Percentiles rank a stretch among this genome's conserved stretches.
Conservation (phyloP, 305 asterid genomes). For the Solanum aculeatissimum region DNA sequence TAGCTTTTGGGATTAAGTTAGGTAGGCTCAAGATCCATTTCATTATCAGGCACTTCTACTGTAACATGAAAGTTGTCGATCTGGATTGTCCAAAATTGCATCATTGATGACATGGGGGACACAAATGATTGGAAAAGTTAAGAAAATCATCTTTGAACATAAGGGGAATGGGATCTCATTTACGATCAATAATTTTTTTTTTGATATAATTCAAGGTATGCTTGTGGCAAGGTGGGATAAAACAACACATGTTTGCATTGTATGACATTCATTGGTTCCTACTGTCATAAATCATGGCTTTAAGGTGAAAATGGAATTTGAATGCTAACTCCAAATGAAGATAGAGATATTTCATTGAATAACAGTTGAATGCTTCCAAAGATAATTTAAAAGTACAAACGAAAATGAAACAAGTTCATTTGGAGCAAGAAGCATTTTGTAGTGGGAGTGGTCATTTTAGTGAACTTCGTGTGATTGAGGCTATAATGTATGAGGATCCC, state of each 20-base stretch:
- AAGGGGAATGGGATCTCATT: no score
- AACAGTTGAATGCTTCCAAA: neutral
- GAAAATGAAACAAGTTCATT: neutral
- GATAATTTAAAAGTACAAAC: neutral
- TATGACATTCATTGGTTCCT: neutral
- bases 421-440: neutral
- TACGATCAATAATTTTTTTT: neutral
- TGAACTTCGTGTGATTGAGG: neutral
- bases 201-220: neutral
- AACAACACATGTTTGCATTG: neutral
- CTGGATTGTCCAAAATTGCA: no score
- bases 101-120: no score
- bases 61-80: no score
- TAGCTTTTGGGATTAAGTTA: no score
- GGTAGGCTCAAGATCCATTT: no score
- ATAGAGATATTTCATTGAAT: neutral
- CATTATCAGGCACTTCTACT: no score
- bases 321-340: neutral
- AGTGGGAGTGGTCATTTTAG: neutral
- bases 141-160: no score
- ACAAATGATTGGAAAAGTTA: no score
- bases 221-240: neutral
- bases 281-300: neutral
- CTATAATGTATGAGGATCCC: neutral
- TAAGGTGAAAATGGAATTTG: neutral